Conservation (phyloP, 306 rosid species). For the Acacia crassicarpa region DNA sequence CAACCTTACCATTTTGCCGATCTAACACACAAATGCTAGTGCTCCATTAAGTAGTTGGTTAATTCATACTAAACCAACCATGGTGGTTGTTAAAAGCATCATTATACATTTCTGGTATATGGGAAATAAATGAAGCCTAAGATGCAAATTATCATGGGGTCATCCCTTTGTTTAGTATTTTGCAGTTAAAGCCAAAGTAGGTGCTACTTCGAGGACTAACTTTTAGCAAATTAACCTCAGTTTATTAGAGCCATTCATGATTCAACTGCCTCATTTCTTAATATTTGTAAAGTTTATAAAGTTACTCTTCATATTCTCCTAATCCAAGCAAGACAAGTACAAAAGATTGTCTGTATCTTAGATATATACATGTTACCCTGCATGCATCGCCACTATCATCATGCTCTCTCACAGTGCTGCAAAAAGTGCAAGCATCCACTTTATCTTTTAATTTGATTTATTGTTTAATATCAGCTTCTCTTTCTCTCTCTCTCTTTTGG, state of each 20-base stretch:
- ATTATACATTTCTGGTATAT: conserved; percentile 32
- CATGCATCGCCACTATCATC: conserved; percentile 5
- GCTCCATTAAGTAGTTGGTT: conserved; percentile 27
- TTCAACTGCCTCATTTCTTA: background rate
- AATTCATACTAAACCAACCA: conserved; percentile 28
- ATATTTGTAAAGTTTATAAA: background rate
- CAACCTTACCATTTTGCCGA: conserved; percentile 27
- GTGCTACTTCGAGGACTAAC: background rate
- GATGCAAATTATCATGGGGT: conserved; percentile 1
- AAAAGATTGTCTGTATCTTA: background rate
- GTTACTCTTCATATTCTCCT: background rate
- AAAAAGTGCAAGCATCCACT: background rate
- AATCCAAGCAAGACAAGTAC: conserved; percentile 3
- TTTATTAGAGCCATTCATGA: background rate
- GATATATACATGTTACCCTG: background rate
- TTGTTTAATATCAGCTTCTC: background rate
- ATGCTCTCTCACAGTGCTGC: background rate
- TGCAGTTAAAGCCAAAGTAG: background rate
- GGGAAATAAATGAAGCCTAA: conserved; percentile 16
- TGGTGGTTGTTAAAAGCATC: conserved; percentile 42
- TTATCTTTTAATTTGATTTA: background rate
- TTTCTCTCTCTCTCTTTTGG: background rate
- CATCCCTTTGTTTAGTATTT: background rate
- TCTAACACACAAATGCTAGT: conserved; percentile 25
- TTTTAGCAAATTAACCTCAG: background rate